A percentile compares a stretch with the other conserved stretches of the same genome.
These are phyloP conservation scores for Beauveria sp. DNA, from an alignment of 2,329 filamentous ascomycete species.

Conservation along the genomic window DNA sequence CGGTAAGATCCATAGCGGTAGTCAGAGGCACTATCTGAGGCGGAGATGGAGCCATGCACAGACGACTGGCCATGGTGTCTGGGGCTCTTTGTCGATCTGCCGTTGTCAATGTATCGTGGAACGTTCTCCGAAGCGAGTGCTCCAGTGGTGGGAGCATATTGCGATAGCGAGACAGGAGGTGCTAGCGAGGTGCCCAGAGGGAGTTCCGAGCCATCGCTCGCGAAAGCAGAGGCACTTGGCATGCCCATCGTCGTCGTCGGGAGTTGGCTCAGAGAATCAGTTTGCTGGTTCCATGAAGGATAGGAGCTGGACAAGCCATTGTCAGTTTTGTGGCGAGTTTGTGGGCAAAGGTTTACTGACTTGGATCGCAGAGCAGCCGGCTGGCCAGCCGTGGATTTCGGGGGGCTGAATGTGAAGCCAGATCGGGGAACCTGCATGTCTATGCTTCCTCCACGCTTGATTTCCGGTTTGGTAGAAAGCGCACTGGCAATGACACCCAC, in stretches of 20 bases:
- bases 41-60: constrained; percentile 41
- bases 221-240: constrained; percentile 38
- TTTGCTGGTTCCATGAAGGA: constrained; percentile 40
- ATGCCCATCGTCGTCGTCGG: constrained; percentile 44
- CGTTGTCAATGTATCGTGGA: constrained; percentile 50
- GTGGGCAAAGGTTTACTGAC: constrained; percentile 32
- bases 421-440: constrained; percentile 50
- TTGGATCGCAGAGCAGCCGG: constrained; percentile 49
- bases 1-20: constrained; percentile 47
- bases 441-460: constrained; percentile 39
- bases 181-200: constrained; percentile 44
- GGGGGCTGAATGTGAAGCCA: constrained; percentile 50
- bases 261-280: constrained; percentile 31
- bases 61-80: constrained; percentile 47
- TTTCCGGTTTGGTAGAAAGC: constrained; percentile 45
- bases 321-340: constrained; percentile 18
- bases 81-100: constrained; percentile 49
- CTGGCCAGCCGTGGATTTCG: constrained; percentile 46
- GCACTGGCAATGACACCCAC: constrained; percentile 53
- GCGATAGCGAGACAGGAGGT: constrained; percentile 42
- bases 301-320: constrained; percentile 40
- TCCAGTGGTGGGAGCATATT: constrained; percentile 5
- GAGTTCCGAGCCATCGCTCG: constrained; percentile 44
- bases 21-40: constrained; percentile 42
- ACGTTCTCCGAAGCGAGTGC: constrained; percentile 36